Conservation (phyloP, 345 rosid genomes). For the Populus euphratica region DNA sequence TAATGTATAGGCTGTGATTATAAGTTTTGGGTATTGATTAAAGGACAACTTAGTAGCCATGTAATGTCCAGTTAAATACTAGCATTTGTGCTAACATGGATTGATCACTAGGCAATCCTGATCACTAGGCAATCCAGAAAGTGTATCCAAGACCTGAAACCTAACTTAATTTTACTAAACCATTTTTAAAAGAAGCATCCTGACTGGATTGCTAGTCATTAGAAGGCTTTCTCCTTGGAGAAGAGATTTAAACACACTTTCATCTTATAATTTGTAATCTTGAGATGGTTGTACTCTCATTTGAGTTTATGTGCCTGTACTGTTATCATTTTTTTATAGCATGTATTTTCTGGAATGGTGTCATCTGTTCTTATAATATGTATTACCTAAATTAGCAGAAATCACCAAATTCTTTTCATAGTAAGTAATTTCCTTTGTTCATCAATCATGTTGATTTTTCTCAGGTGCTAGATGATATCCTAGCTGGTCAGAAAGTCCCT, state of each 20-base stretch:
- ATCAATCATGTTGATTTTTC: conserved; percentile 5
- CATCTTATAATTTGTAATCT: neutral
- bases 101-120: neutral
- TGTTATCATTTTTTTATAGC: neutral
- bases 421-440: conserved; percentile 1
- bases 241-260: neutral
- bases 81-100: neutral
- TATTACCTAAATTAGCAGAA: neutral
- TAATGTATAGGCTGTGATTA: neutral
- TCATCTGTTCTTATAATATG: no score
- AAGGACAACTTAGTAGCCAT: neutral
- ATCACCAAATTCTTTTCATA: neutral
- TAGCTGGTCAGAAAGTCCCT: conserved; percentile 45
- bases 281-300: no score
- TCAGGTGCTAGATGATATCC: conserved; percentile 74
- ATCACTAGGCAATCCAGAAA: neutral
- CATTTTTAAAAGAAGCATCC: neutral
- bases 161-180: neutral
- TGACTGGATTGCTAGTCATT: neutral
- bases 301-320: no score
- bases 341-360: neutral
- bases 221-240: neutral
- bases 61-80: neutral
- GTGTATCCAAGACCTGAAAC: neutral
- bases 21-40: neutral